Conservation (phyloP, 305 asterid species). For the Fraxinus sp. region DNA sequence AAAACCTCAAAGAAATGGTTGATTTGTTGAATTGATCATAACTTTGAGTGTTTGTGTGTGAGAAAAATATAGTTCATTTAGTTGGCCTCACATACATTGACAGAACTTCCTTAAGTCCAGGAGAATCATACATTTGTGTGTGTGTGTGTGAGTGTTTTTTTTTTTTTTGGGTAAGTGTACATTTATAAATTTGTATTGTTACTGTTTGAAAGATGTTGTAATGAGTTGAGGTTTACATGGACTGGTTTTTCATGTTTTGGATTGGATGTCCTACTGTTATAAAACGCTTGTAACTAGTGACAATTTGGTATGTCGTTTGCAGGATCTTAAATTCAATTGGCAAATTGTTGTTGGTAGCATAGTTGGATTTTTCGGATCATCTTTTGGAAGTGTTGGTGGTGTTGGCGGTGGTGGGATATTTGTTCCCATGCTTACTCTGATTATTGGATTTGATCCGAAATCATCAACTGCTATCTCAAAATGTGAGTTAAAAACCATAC, state of each 20-base stretch:
- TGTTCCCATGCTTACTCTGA: neutral
- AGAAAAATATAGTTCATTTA: neutral
- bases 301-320: slow-evolving; percentile 22
- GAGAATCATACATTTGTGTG: neutral
- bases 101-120: neutral
- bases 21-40: neutral
- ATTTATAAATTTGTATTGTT: neutral
- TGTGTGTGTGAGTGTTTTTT: too few relatives aligned
- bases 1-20: neutral
- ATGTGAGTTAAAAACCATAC: slow-evolving; percentile 45
- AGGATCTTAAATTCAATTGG: slow-evolving; percentile 83
- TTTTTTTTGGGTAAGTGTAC: neutral
- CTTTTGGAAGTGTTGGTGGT: slow-evolving; percentile 34
- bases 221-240: neutral
- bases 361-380: slow-evolving; percentile 90
- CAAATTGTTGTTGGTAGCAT: slow-evolving; percentile 64
- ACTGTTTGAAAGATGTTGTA: slow-evolving; percentile 3
- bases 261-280: neutral
- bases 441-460: neutral
- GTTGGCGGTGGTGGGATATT: neutral
- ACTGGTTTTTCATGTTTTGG: neutral
- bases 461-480: neutral
- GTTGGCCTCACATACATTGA: neutral
- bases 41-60: neutral
- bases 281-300: neutral